Evolutionary conservation across 1,284 basidiomycete species (phyloP).

Genomic region (Ceratorhiza oryzae-sativae): DNA sequence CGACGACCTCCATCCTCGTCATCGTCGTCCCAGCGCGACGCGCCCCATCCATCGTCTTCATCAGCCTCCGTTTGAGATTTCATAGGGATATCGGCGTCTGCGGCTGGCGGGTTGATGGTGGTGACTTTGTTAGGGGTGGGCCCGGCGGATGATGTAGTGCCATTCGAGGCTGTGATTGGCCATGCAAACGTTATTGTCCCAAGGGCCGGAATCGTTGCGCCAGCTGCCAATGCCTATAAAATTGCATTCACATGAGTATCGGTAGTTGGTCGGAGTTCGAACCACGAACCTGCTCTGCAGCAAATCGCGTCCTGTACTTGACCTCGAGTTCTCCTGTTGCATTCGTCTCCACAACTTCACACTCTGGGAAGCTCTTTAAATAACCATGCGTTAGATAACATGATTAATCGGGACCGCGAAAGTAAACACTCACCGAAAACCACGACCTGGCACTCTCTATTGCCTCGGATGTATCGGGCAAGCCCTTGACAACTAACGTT

Average conservation of each 20-base stretch:
- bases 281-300: constrained; percentile 71
- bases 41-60: constrained; percentile 31
- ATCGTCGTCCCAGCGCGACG: constrained; percentile 23
- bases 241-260: neutral
- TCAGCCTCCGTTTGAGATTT: constrained; percentile 5
- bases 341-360: constrained; percentile 65
- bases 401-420: constrained; percentile 1
- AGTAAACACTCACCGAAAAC: constrained; percentile 69
- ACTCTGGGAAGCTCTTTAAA: constrained; percentile 65
- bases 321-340: constrained; percentile 67
- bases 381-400: constrained; percentile 12
- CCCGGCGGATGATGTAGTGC: neutral
- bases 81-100: constrained; percentile 13
- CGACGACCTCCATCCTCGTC: constrained; percentile 36
- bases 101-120: neutral
- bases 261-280: neutral
- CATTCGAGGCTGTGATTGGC: constrained; percentile 10
- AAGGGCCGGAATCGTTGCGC: constrained; percentile 39
- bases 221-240: constrained; percentile 38
- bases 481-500: constrained; percentile 77
- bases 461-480: constrained; percentile 56
- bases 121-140: constrained; percentile 20
- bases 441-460: constrained; percentile 74
- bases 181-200: constrained; percentile 42
- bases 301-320: constrained; percentile 69